phyloP scores from a whole-genome alignment of 345 rosid species.

The Salix caprea region DNA sequence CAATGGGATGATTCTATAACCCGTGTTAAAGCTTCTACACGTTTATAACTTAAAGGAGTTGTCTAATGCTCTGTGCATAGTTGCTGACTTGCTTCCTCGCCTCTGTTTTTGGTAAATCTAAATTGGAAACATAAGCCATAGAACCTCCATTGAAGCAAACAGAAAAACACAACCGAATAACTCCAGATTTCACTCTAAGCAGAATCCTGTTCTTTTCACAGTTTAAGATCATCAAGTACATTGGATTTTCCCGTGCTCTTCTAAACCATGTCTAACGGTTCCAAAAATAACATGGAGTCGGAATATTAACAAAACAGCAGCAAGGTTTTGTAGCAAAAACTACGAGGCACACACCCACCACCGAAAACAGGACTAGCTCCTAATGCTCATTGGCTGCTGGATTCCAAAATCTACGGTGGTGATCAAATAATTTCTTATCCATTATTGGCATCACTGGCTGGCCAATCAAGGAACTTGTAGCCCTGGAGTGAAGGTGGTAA shows the following conservation, averaged over 20 bases:
- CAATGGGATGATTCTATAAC: no score
- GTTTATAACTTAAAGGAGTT: no score
- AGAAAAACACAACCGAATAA: no score
- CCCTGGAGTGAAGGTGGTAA: conserved; percentile 61
- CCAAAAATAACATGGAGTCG: not conserved
- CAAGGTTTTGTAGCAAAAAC: not conserved
- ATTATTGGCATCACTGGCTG: conserved; percentile 16
- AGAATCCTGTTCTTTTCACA: not conserved
- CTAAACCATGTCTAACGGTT: not conserved
- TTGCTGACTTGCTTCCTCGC: no score
- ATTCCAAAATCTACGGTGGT: not conserved
- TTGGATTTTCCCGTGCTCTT: not conserved
- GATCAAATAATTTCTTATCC: conserved; percentile 11
- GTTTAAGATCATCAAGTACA: not conserved
- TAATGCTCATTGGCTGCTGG: not conserved
- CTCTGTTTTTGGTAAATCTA: no score
- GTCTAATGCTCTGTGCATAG: no score
- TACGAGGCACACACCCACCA: not conserved
- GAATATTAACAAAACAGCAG: not conserved
- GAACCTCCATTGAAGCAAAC: no score
- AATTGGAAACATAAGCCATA: no score
- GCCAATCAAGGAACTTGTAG: conserved; percentile 75
- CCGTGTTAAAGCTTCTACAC: no score
- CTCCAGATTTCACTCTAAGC: not conserved
- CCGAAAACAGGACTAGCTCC: not conserved